Conservation (phyloP, 2,329 filamentous ascomycete species). For the Ciborinia camelliae region DNA sequence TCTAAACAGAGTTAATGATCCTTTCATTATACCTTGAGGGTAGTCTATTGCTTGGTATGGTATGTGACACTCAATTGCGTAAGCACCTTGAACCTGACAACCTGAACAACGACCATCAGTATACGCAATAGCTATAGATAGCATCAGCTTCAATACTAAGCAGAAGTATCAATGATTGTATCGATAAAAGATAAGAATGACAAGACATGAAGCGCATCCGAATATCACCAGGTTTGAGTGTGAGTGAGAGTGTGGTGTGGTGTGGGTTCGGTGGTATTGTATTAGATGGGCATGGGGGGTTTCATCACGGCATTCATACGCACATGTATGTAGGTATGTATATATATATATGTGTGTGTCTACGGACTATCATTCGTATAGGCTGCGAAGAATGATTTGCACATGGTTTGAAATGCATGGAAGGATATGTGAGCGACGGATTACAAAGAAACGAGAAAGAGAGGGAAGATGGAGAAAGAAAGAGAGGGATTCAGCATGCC, state of each 20-base stretch:
- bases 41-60: neutral
- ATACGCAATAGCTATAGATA: too few species aligned
- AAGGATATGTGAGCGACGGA: too few species aligned
- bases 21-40: neutral
- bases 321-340: too few species aligned
- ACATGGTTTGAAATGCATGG: too few species aligned
- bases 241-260: neutral
- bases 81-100: neutral
- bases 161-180: neutral
- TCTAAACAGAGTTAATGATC: neutral
- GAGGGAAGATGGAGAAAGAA: neutral
- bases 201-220: neutral
- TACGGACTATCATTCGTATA: neutral
- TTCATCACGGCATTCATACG: neutral
- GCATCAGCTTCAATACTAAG: neutral
- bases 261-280: too few species aligned
- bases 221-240: neutral
- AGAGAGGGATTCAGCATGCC: too few species aligned
- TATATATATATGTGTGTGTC: neutral
- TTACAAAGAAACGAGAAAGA: neutral
- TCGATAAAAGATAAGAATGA: neutral
- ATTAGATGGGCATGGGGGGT: neutral
- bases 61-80: neutral
- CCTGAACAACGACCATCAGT: neutral
- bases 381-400: neutral